Evolutionary conservation across 306 rosid genomes (phyloP), one percentile per base, ranked within the genome.

Genomic region (Canavalia ensiformis): DNA sequence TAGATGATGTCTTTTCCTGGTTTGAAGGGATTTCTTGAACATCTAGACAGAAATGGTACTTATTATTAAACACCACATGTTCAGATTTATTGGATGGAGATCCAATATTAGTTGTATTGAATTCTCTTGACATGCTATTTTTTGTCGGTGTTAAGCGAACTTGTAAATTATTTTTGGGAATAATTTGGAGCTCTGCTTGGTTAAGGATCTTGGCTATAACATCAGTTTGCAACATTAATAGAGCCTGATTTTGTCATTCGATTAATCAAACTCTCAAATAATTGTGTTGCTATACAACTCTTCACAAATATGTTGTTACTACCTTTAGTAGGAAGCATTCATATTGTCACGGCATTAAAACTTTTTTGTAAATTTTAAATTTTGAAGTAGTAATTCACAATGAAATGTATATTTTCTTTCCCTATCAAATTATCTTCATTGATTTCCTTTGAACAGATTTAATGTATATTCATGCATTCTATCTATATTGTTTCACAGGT

Each of bases 401-500:
- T 81, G 13, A 46, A 46, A 29, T 55, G 18, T 77, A 70, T 65
- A 57, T 11, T 54, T 64, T 64, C 31, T 47, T 50, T 41, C 59
- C 72, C 29, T 62, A 52, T 11, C 29, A 44, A 33, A 28, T 55
- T 68, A 30, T 65, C n/a, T 73, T 8, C 4, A 6, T 45, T 59
- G 73, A 8, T 54, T 55, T 68, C 5, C 65, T 41, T 68, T 31
- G 25, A 28, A 44, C 4, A 33, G 9, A n/a, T 31, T 33, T 30
- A n/a, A 41, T 54, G 37, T 55, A 18, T n/a, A 8, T 59, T 45
- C 39, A 56, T 81, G 79, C 57, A 46, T 74, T 72, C 45, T 68
- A 46, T 77, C 51, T 78, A 46, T 47, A 60, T 66, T 58, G 56
- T 87, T 84, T 79, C 58, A 28, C 85, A 95, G 99, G 85, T 95